Conservation (phyloP, 1,284 basidiomycete species). For the Puccinia brachypodii region DNA sequence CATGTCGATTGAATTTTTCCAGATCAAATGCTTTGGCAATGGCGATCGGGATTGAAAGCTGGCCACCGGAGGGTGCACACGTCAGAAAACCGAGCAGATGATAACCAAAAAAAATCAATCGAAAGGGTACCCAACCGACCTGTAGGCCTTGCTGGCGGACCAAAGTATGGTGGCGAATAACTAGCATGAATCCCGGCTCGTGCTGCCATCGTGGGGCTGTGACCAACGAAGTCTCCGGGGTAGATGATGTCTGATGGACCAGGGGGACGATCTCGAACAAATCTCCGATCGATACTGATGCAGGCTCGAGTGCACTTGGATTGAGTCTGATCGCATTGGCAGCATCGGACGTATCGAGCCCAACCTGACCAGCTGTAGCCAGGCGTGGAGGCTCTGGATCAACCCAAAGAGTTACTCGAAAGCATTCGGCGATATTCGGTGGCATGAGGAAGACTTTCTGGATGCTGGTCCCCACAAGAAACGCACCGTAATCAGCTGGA, state of each 20-base stretch:
- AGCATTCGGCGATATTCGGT: constrained; percentile 17
- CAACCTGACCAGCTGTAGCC: neutral
- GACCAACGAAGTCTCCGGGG: neutral
- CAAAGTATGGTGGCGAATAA: constrained; percentile 36
- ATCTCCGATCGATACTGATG: constrained; percentile 35
- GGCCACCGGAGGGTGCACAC: neutral
- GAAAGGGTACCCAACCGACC: neutral
- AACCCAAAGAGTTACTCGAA: constrained; percentile 47
- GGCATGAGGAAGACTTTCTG: neutral
- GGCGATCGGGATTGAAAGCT: constrained; percentile 41
- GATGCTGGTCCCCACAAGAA: neutral
- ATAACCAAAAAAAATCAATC: neutral
- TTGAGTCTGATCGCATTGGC: constrained; percentile 41
- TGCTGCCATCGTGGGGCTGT: constrained; percentile 28
- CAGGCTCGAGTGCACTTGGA: constrained; percentile 28
- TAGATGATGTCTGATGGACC: constrained; percentile 16
- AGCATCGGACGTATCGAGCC: constrained; percentile 39
- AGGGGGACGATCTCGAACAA: constrained; percentile 45
- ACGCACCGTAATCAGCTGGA: neutral
- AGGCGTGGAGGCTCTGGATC: constrained; percentile 41
- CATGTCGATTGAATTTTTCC: constrained; percentile 41
- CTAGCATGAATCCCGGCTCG: constrained; percentile 41
- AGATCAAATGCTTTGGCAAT: constrained; percentile 45
- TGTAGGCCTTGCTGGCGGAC: constrained; percentile 41
- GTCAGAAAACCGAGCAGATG: neutral